These are phyloP conservation scores for Sicyos baderoa DNA, from an alignment of 306 rosid species.

Conservation along the genomic window DNA sequence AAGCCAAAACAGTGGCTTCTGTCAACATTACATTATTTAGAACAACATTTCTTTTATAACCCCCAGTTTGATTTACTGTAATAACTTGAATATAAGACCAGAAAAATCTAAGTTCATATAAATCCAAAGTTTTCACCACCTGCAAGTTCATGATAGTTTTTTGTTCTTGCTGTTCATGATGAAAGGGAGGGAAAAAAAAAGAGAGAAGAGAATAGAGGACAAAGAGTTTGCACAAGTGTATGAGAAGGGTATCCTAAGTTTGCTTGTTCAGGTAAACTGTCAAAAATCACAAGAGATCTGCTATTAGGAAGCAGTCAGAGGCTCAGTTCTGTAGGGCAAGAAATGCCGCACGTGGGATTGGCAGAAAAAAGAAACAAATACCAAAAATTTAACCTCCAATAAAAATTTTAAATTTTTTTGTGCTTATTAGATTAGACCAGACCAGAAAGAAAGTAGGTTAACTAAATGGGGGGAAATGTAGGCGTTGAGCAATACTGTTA, in stretches of 20 bases:
- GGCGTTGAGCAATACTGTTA: slow-evolving; percentile 10
- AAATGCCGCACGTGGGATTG: slow-evolving; percentile 22
- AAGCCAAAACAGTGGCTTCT: background rate
- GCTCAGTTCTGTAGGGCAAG: slow-evolving; percentile 16
- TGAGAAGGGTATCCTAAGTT: slow-evolving; percentile 20
- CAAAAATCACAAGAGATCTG: slow-evolving; percentile 16
- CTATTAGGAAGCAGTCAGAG: background rate
- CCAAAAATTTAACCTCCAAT: background rate
- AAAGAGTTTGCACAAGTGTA: slow-evolving; percentile 19
- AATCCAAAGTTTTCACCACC: background rate
- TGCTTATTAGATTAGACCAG: background rate
- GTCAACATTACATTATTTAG: slow-evolving; percentile 4
- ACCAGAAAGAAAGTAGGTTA: slow-evolving; percentile 9
- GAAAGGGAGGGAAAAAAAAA: background rate
- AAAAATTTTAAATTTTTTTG: background rate
- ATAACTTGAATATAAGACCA: background rate
- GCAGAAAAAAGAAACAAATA: slow-evolving; percentile 15
- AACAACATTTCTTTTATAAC: background rate
- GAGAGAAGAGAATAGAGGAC: slow-evolving; percentile 5
- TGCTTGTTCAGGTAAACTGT: slow-evolving; percentile 22
- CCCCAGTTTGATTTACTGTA: background rate
- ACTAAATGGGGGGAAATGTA: slow-evolving; percentile 16
- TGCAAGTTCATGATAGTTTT: background rate
- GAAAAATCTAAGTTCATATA: background rate
- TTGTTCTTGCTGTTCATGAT: slow-evolving; percentile 3